Evolutionary conservation across 176 grass and related monocot genomes (phyloP).

Genomic region (Phoenix dactylifera): DNA sequence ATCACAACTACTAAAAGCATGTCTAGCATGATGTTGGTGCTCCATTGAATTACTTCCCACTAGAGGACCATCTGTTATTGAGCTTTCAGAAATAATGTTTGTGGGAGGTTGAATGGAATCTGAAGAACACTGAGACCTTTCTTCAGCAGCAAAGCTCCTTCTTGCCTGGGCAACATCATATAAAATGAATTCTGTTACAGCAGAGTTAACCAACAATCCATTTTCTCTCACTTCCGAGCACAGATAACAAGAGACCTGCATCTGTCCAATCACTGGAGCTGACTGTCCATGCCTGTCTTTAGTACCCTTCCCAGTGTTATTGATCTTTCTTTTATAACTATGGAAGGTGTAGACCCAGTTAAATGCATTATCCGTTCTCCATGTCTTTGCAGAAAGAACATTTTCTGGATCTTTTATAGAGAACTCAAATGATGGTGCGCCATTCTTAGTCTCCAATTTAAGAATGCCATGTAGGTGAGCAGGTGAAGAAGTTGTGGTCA

Average conservation of each 20-base stretch:
- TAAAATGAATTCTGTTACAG: slow-evolving; percentile 79
- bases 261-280: slow-evolving; percentile 80
- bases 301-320: slow-evolving; percentile 37
- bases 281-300: slow-evolving; percentile 39
- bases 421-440: slow-evolving; percentile 54
- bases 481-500: slow-evolving; percentile 38
- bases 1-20: slow-evolving; percentile 14
- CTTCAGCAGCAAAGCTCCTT: slow-evolving; percentile 50
- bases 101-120: slow-evolving; percentile 31
- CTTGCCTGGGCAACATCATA: slow-evolving; percentile 87
- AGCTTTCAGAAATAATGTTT: slow-evolving; percentile 23
- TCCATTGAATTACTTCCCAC: slow-evolving; percentile 39
- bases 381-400: slow-evolving; percentile 59
- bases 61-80: slow-evolving; percentile 19
- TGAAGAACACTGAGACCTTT: slow-evolving; percentile 29
- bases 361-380: slow-evolving; percentile 61
- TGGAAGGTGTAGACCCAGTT: slow-evolving; percentile 98
- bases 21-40: slow-evolving; percentile 26
- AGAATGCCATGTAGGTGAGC: slow-evolving; percentile 75
- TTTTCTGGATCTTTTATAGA: slow-evolving; percentile 55
- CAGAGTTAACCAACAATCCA: slow-evolving; percentile 62
- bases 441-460: slow-evolving; percentile 54
- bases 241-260: slow-evolving; percentile 88
- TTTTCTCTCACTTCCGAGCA: slow-evolving; percentile 62
- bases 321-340: slow-evolving; percentile 55